These are phyloP conservation scores for Rhizopogon vesiculosus DNA, from an alignment of 768 basidiomycete genomes.

Conservation along the genomic window DNA sequence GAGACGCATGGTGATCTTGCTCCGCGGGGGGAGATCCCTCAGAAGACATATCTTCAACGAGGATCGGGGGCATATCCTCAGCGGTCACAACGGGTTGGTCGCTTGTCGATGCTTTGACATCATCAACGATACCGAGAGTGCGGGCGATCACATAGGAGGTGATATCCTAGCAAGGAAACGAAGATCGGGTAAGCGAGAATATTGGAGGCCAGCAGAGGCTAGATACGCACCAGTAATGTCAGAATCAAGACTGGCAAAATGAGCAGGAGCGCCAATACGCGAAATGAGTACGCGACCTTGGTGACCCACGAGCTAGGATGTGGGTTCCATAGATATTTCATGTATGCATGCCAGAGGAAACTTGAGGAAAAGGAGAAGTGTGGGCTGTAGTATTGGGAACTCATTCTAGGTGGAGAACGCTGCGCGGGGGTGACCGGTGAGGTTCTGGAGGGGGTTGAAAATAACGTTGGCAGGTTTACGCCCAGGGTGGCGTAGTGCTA, in stretches of 20 bases:
- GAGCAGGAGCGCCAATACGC: slow-evolving; percentile 54
- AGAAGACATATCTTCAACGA: slow-evolving; percentile 6
- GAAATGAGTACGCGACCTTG: slow-evolving; percentile 56
- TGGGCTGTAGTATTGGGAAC: slow-evolving; percentile 7
- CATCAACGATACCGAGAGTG: slow-evolving; percentile 74
- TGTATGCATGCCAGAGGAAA: slow-evolving; percentile 55
- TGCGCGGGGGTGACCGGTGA: background rate
- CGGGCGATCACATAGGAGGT: slow-evolving; percentile 79
- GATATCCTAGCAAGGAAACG: slow-evolving; percentile 51
- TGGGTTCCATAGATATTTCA: slow-evolving; percentile 62
- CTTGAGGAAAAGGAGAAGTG: slow-evolving; percentile 20
- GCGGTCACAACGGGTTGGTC: slow-evolving; percentile 33
- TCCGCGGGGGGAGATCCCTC: slow-evolving; percentile 14
- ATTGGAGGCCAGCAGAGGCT: slow-evolving; percentile 5
- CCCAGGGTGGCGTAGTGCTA: background rate
- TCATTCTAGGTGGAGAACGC: background rate
- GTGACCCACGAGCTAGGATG: slow-evolving; percentile 63
- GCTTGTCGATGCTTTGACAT: slow-evolving; percentile 68
- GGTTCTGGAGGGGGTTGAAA: slow-evolving; percentile 1
- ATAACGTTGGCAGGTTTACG: slow-evolving; percentile 11
- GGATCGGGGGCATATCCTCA: slow-evolving; percentile 6
- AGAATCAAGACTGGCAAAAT: slow-evolving; percentile 50
- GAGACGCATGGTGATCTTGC: background rate
- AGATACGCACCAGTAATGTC: slow-evolving; percentile 56
- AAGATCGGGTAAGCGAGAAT: background rate